Evolutionary conservation across 208 protist species (phyloP).

Genomic region (Borovskyia barvae): DNA sequence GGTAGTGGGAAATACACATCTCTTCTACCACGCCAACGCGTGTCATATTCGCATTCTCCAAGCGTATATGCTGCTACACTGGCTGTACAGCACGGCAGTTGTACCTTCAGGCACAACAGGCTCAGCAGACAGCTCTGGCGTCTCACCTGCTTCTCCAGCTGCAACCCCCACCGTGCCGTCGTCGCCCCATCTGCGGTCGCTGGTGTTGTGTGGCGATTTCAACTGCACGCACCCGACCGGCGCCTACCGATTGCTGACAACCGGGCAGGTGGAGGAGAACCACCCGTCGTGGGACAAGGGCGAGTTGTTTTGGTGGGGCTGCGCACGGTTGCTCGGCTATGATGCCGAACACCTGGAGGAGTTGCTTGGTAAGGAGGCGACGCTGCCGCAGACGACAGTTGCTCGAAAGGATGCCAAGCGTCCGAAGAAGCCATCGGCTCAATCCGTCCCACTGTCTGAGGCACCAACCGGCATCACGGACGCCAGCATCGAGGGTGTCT

Average conservation of each 20-base stretch:
- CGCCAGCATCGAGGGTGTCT: neutral
- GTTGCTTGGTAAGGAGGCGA: conserved; percentile 19
- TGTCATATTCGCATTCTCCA: conserved; percentile 92
- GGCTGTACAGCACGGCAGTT: conserved; percentile 13
- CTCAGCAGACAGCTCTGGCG: neutral
- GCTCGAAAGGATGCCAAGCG: conserved; percentile 14
- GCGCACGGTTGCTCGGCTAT: conserved; percentile 65
- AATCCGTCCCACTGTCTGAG: neutral
- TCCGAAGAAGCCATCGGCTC: conserved; percentile 3
- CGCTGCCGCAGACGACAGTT: conserved; percentile 7
- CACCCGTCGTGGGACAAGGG: conserved; percentile 88
- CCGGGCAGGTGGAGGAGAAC: conserved; percentile 50
- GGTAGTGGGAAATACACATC: conserved; percentile 88
- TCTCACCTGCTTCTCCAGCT: neutral
- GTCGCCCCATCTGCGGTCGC: conserved; percentile 2
- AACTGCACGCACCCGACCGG: conserved; percentile 87
- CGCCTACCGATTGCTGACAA: conserved; percentile 78
- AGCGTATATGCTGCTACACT: conserved; percentile 59
- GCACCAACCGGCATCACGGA: neutral
- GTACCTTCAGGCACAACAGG: neutral
- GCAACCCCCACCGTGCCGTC: neutral
- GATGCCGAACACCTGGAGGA: conserved; percentile 36
- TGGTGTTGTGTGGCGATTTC: conserved; percentile 86
- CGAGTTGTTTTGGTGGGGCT: conserved; percentile 82
- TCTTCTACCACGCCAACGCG: conserved; percentile 90